phyloP scores from a whole-genome alignment of 2,329 filamentous ascomycete genomes.

The Canariomyces notabilis region DNA sequence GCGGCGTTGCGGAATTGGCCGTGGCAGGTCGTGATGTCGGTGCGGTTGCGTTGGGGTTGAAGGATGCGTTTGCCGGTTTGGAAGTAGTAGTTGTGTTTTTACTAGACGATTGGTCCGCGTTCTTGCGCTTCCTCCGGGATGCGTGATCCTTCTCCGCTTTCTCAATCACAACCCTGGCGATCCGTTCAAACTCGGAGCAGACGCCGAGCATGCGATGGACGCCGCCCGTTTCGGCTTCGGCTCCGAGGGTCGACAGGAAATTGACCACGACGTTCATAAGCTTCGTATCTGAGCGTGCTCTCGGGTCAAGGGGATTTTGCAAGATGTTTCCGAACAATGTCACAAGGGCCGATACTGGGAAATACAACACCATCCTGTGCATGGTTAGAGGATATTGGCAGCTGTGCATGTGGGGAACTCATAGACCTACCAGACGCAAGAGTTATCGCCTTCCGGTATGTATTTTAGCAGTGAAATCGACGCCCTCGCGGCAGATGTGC shows the following conservation, averaged over 20 bases:
- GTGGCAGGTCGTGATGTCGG: conserved; percentile 6
- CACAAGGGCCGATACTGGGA: conserved; percentile 89
- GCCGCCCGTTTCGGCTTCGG: conserved; percentile 83
- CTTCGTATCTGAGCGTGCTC: conserved; percentile 81
- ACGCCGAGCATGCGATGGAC: conserved; percentile 91
- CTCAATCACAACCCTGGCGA: conserved; percentile 84
- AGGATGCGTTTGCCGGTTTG: conserved; percentile 21
- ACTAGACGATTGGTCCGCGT: conserved; percentile 42
- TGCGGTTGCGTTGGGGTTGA: neutral
- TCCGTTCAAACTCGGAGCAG: conserved; percentile 94
- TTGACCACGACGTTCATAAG: conserved; percentile 91
- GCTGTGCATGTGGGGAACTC: neutral
- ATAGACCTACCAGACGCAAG: conserved; percentile 84
- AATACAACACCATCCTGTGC: conserved; percentile 81
- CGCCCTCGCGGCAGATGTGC: conserved; percentile 85
- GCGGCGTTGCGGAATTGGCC: conserved; percentile 29
- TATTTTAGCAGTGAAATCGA: conserved; percentile 94
- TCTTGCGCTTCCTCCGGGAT: conserved; percentile 79
- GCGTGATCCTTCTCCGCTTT: conserved; percentile 82
- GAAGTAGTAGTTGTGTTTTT: conserved; percentile 3
- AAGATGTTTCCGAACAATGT: conserved; percentile 95
- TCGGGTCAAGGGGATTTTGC: conserved; percentile 86
- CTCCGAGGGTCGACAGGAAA: conserved; percentile 83
- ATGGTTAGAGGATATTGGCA: conserved; percentile 26
- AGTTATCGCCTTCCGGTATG: conserved; percentile 89